Percentiles rank a stretch among this genome's conserved stretches.
phyloP scores from a whole-genome alignment of 805 yeast species.

The Ogataea chonburiensis region DNA sequence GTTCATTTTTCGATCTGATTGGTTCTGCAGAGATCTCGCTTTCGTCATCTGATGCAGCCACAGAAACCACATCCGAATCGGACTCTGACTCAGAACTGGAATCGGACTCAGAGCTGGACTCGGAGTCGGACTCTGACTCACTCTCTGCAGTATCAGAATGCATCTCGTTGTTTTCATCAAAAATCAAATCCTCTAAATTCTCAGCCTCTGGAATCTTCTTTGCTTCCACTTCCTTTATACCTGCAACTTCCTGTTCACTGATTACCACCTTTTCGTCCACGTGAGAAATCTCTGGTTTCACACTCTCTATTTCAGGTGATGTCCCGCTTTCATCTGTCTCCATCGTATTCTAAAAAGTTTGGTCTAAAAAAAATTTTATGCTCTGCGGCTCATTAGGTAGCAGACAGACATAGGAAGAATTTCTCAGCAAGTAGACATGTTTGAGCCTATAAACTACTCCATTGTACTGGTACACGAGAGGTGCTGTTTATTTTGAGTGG shows the following conservation, averaged over 20 bases:
- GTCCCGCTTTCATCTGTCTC: neutral
- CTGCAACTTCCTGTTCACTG: neutral
- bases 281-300: too few relatives aligned
- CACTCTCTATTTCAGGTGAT: too few relatives aligned
- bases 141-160: conserved; percentile 13
- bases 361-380: conserved; percentile 11
- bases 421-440: too few relatives aligned
- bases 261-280: conserved; percentile 2
- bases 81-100: conserved; percentile 11
- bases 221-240: neutral
- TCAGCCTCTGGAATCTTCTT: too few relatives aligned
- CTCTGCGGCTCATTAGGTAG: conserved; percentile 9
- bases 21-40: conserved; percentile 54
- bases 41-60: conserved; percentile 35
- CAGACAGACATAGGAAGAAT: neutral
- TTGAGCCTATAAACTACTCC: too few relatives aligned
- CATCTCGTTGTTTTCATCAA: conserved; percentile 19
- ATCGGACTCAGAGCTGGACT: conserved; percentile 24
- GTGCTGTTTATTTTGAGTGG: too few relatives aligned
- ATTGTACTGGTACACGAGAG: too few relatives aligned
- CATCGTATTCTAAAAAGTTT: neutral
- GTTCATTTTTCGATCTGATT: conserved; percentile 75
- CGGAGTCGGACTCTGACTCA: conserved; percentile 19
- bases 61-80: conserved; percentile 26
- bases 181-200: conserved; percentile 16